Percentiles rank a stretch among this genome's conserved stretches.
phyloP scores from a whole-genome alignment of 768 basidiomycete genomes.

The Leccinum boreale region DNA sequence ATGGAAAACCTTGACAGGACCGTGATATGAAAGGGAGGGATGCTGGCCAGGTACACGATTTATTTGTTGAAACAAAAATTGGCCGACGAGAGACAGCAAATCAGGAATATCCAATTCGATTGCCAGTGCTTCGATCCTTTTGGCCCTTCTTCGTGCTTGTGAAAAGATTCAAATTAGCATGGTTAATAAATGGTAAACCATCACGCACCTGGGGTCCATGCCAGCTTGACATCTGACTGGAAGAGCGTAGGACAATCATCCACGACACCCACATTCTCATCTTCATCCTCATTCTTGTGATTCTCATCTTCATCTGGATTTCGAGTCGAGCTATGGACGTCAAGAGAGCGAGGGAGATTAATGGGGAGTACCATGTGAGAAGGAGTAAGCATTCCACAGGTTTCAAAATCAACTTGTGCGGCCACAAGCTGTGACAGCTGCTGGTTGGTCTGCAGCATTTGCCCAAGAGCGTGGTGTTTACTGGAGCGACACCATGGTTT shows the following conservation, averaged over 20 bases:
- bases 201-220: too few species aligned
- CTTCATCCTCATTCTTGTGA: not conserved
- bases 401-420: not conserved
- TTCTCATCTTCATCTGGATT: too few species aligned
- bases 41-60: too few species aligned
- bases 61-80: not conserved
- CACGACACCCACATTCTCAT: too few species aligned
- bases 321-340: not conserved
- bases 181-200: not conserved
- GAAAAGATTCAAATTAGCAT: not conserved
- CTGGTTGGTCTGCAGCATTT: conserved; percentile 10
- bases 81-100: not conserved
- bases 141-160: not conserved
- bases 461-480: conserved; percentile 17
- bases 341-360: not conserved
- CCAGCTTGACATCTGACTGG: too few species aligned
- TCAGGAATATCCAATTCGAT: not conserved
- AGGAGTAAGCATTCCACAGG: not conserved
- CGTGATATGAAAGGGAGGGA: too few species aligned
- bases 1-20: too few species aligned
- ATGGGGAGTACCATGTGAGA: not conserved
- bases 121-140: not conserved
- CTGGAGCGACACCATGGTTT: conserved; percentile 32
- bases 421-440: not conserved
- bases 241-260: too few species aligned